A percentile compares a stretch with the other conserved stretches of the same genome.
These are phyloP conservation scores for Bruguiera parviflora DNA, from an alignment of 345 rosid genomes.

Conservation along the genomic window DNA sequence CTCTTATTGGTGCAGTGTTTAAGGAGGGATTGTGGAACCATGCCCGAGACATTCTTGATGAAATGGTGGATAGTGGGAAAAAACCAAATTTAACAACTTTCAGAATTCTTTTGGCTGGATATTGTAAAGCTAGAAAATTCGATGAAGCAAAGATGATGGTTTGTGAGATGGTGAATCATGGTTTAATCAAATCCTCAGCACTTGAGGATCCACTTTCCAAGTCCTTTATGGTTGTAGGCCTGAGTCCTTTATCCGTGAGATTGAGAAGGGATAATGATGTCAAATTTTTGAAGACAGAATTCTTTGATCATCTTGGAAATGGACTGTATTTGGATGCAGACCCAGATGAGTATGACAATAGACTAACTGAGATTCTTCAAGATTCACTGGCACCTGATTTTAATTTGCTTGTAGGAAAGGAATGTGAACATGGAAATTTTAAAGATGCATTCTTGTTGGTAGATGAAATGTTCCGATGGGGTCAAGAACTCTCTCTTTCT, in stretches of 20 bases:
- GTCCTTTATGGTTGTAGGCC: conserved; percentile 55
- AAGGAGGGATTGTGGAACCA: conserved; percentile 54
- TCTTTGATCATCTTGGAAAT: conserved; percentile 75
- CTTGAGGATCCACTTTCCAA: conserved; percentile 55
- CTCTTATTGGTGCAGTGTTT: conserved; percentile 57
- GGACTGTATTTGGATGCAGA: conserved; percentile 74
- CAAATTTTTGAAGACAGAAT: conserved; percentile 55
- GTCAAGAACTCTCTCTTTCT: conserved; percentile 52
- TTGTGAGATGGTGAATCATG: conserved; percentile 46
- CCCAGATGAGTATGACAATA: conserved; percentile 53
- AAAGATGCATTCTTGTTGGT: conserved; percentile 37
- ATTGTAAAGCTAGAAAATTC: conserved; percentile 68
- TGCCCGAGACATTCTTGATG: conserved; percentile 45
- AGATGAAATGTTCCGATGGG: conserved; percentile 64
- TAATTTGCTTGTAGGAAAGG: conserved; percentile 40
- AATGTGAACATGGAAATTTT: conserved; percentile 41
- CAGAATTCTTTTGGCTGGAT: conserved; percentile 60
- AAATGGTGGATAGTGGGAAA: conserved; percentile 50
- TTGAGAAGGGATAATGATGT: conserved; percentile 67
- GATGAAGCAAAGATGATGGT: conserved; percentile 52
- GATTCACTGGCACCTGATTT: conserved; percentile 52
- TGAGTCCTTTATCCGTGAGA: conserved; percentile 53
- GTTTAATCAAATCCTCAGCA: conserved; percentile 44
- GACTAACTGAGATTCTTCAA: conserved; percentile 40
- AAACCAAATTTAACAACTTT: conserved; percentile 41